Evolutionary conservation across 106 monocot genomes (phyloP), one percentile per base, ranked within the genome.

Genomic region (Apostasia ramifera): DNA sequence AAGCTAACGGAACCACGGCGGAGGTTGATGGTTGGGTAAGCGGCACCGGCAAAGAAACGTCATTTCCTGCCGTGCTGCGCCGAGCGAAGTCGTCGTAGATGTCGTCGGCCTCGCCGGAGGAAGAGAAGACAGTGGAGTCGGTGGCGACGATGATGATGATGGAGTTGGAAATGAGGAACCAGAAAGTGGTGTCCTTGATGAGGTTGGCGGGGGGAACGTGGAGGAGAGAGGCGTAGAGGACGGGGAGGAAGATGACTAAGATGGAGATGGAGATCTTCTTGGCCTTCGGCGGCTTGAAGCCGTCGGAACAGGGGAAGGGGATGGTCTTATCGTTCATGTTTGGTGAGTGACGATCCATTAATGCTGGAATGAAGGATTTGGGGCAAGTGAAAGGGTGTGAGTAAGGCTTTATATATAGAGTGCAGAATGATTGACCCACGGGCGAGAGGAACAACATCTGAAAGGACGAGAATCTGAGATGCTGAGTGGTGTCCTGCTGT

Each of bases 151-250:
- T 40, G 65, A 88, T 6, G 73, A 92, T 81, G 73, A 92, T 85
- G 68, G 88, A 78, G 79, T 92, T 92, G 52, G 83, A 92, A 62
- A 88, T 59, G 67, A 92, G 73, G 73, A 92, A 92, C 88, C 88
- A 88, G 67, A 92, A 92, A 53, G 75, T 70, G 67, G 88, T 88
- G 78, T 92, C 92, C 11, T 68, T 54, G 80, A 80, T 63, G 73
- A 91, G 87, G 38, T 75, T 75, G 53, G 77, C 66, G n/a, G 77
- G 80, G 53, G 83, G 74, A 61, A 73, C 26, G 57, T 74, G 80
- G 59, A 75, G 79, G 69, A 84, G 66, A n/a, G 80, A 83, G 67
- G 74, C 75, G 69, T 92, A 92, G 65, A 92, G 76, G 39, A 92
- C 40, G n/a, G 85, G 85, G 57, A 88, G 67, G 61, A 88, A 81